Percentiles rank a stretch among this genome's conserved stretches.
phyloP scores from a whole-genome alignment of 148 eudicot genomes.

The Rhododendron griersonianum region DNA sequence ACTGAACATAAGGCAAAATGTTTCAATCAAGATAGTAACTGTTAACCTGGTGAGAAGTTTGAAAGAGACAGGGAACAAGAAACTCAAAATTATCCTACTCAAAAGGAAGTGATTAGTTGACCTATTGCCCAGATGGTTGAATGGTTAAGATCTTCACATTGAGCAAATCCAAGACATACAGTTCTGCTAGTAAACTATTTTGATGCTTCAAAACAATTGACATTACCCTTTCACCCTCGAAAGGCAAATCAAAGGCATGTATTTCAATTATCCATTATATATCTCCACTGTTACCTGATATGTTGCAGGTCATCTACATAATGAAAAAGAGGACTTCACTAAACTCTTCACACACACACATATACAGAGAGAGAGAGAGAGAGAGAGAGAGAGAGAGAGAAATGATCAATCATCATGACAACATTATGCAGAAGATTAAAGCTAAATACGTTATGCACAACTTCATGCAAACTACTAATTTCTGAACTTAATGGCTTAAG shows the following conservation, averaged over 20 bases:
- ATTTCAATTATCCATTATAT: neutral
- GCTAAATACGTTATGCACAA: neutral
- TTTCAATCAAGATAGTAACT: neutral
- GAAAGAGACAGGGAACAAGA: neutral
- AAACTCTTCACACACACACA: neutral
- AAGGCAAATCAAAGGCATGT: neutral
- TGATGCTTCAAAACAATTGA: neutral
- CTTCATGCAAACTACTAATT: neutral
- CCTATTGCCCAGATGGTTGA: neutral
- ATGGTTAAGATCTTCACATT: neutral
- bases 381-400: neutral
- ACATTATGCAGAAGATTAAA: neutral
- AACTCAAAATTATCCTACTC: neutral
- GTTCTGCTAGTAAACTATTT: neutral
- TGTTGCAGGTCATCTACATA: neutral
- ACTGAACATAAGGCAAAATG: neutral
- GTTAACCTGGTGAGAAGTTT: neutral
- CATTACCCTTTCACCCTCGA: neutral
- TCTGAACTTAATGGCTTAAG: neutral
- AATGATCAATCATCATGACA: neutral
- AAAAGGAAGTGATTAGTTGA: neutral
- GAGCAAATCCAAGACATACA: neutral
- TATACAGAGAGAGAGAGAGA: neutral
- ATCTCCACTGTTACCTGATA: neutral
- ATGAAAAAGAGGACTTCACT: no score